Evolutionary conservation across 2,329 filamentous ascomycete genomes (phyloP).

Genomic region (Colletotrichum aenigma): DNA sequence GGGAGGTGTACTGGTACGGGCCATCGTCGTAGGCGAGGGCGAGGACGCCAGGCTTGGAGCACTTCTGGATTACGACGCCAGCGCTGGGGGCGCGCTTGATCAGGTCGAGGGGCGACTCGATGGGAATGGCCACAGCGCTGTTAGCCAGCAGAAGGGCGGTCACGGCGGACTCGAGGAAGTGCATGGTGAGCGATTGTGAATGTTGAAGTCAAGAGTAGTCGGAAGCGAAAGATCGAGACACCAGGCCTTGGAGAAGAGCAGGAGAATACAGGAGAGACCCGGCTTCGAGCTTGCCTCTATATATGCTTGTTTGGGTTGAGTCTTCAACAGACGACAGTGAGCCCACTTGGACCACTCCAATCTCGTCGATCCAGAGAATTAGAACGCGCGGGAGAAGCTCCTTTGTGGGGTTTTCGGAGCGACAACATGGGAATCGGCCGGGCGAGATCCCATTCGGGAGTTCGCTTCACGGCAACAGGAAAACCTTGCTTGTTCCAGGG

Average conservation of each 20-base stretch:
- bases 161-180: slow-evolving; percentile 25
- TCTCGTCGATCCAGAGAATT: neutral
- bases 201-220: neutral
- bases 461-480: neutral
- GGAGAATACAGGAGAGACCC: neutral
- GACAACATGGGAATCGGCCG: neutral
- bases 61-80: slow-evolving; percentile 50
- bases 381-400: neutral
- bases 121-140: slow-evolving; percentile 32
- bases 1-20: slow-evolving; percentile 52
- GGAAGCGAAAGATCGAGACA: neutral
- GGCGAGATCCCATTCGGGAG: neutral
- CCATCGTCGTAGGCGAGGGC: slow-evolving; percentile 61
- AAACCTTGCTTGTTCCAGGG: neutral
- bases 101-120: slow-evolving; percentile 39
- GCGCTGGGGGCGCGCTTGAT: slow-evolving; percentile 43
- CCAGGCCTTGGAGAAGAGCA: neutral
- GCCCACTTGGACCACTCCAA: slow-evolving; percentile 12
- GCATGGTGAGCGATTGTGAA: slow-evolving; percentile 24
- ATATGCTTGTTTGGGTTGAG: neutral
- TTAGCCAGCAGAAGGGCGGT: slow-evolving; percentile 28
- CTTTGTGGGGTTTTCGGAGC: neutral
- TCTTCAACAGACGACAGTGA: neutral
- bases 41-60: slow-evolving; percentile 46
- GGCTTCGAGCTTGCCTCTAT: neutral